These are phyloP conservation scores for Rhizophlyctis rosea DNA, from an alignment of 192 early-diverging fungal species.

Conservation along the genomic window DNA sequence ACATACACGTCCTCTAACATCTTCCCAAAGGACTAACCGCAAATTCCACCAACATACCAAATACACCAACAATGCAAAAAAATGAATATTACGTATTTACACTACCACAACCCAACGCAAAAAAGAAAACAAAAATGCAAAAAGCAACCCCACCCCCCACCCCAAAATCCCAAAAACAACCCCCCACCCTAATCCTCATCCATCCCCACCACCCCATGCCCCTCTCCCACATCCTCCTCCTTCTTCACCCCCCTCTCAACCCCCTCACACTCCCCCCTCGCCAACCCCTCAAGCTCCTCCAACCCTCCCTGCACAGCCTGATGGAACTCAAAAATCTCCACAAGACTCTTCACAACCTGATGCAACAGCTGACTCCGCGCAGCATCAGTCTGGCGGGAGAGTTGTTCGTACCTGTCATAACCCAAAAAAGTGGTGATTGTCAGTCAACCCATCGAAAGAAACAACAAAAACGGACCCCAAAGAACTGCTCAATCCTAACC, in stretches of 20 bases:
- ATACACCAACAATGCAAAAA: too few relatives aligned
- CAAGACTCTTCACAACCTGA: conserved; percentile 30
- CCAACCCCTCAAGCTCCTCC: conserved; percentile 29
- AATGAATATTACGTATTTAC: too few relatives aligned
- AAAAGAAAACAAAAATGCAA: too few relatives aligned
- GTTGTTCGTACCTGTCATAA: conserved; percentile 34
- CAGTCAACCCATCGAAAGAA: neutral
- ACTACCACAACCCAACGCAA: too few relatives aligned
- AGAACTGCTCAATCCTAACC: neutral
- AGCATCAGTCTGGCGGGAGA: conserved; percentile 21
- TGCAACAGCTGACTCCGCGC: conserved; percentile 24
- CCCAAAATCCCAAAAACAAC: too few relatives aligned
- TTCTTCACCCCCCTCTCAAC: neutral
- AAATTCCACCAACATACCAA: too few relatives aligned
- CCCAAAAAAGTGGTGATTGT: neutral
- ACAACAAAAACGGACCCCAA: neutral
- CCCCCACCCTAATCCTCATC: too few relatives aligned
- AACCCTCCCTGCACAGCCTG: conserved; percentile 31
- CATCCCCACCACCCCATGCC: too few relatives aligned
- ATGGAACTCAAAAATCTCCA: conserved; percentile 39
- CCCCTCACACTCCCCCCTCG: conserved; percentile 11
- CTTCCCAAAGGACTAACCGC: too few relatives aligned
- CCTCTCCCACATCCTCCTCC: too few relatives aligned
- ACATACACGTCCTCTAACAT: too few relatives aligned
- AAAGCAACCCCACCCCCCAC: too few relatives aligned